Percentiles rank a stretch among this genome's conserved stretches.
Conservation (phyloP, 1,284 basidiomycete species). For the Ceratobasidium papillatum region DNA sequence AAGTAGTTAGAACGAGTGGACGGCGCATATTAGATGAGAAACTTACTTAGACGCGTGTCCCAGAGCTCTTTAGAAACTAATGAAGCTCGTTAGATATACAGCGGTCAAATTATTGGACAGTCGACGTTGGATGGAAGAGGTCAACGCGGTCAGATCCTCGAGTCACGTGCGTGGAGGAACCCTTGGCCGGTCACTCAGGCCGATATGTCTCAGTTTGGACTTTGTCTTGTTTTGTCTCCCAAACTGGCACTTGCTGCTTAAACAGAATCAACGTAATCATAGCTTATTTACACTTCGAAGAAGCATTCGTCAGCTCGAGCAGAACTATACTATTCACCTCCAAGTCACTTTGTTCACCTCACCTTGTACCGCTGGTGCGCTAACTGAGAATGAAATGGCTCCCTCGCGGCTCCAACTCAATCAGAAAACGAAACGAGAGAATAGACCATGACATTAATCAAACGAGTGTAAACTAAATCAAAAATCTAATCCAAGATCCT, state of each 20-base stretch:
- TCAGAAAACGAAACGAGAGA: not conserved
- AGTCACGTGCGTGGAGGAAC: not conserved
- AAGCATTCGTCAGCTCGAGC: too few species aligned
- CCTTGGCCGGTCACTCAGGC: not conserved
- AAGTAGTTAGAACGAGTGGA: not conserved
- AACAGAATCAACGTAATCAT: too few species aligned
- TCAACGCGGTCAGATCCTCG: not conserved
- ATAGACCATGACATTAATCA: conserved; percentile 9
- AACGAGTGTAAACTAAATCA: conserved; percentile 24
- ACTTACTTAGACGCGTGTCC: not conserved
- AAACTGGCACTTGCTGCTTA: too few species aligned
- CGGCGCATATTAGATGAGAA: not conserved
- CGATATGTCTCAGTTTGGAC: not conserved
- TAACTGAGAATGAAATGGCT: too few species aligned
- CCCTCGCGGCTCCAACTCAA: not conserved
- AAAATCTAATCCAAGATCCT: not conserved
- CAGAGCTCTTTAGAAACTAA: not conserved
- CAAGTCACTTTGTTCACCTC: too few species aligned
- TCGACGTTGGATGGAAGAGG: conserved; percentile 14
- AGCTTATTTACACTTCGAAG: too few species aligned
- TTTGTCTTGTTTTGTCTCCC: not conserved
- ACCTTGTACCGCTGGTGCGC: too few species aligned
- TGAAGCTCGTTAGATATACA: not conserved
- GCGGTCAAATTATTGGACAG: not conserved
- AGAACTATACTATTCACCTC: too few species aligned